Percentiles rank a stretch among this genome's conserved stretches.
Conservation (phyloP, 306 rosid genomes). For the Pachyrhizus erosus region DNA sequence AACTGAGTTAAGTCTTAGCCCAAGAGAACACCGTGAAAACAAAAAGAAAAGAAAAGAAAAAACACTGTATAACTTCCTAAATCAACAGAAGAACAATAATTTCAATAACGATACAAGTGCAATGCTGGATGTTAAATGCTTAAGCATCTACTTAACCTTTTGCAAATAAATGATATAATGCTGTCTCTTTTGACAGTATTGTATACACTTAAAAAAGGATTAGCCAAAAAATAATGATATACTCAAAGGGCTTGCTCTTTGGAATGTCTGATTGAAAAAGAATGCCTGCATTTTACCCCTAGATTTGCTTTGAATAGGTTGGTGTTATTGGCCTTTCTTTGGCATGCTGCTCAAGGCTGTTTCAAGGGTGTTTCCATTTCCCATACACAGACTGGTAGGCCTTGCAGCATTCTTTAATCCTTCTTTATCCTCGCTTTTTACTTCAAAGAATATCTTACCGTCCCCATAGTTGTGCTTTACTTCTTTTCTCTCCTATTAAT, state of each 20-base stretch:
- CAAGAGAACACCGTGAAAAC: not conserved
- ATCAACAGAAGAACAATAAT: not conserved
- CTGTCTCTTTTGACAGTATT: not conserved
- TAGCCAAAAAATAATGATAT: not conserved
- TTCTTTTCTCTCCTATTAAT: not conserved
- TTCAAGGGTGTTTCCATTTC: conserved; percentile 5
- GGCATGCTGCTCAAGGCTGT: not conserved
- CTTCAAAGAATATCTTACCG: conserved; percentile 12
- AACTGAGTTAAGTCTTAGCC: not conserved
- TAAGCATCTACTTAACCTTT: not conserved
- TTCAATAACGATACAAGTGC: conserved; percentile 13
- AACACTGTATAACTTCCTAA: not conserved
- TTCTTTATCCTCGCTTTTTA: conserved; percentile 4
- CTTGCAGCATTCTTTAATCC: not conserved
- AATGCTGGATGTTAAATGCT: conserved; percentile 20
- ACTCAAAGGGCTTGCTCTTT: not conserved
- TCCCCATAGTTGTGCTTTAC: not conserved
- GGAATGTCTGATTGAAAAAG: not conserved
- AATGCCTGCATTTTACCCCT: not conserved
- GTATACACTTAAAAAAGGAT: not conserved
- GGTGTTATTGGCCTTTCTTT: not conserved
- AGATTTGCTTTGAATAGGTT: not conserved
- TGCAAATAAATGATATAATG: conserved; percentile 1
- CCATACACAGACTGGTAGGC: not conserved
- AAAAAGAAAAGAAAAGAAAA: not conserved